These are phyloP conservation scores for Toxoplasma gondii DNA, from an alignment of 169 alveolate genomes.

Conservation along the genomic window DNA sequence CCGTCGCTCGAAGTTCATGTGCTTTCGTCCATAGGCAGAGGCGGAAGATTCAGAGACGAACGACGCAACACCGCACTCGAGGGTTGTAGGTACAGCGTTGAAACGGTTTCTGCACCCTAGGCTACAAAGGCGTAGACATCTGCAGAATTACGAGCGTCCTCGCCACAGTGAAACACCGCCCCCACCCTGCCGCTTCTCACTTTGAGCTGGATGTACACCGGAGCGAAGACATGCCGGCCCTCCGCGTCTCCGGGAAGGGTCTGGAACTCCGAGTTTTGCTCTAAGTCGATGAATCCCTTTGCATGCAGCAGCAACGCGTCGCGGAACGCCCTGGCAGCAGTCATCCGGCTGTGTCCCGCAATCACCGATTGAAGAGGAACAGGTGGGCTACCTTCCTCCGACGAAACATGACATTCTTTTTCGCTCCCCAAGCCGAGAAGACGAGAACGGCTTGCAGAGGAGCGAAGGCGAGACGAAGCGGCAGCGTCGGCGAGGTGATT, in stretches of 20 bases:
- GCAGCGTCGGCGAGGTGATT: not conserved
- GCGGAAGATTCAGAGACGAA: too few species aligned
- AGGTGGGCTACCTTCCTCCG: not conserved
- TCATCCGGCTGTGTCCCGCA: constrained; percentile 64
- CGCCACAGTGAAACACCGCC: not conserved
- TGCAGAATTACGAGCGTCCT: not conserved
- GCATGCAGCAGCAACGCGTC: constrained; percentile 60
- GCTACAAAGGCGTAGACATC: not conserved
- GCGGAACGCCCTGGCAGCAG: constrained; percentile 60
- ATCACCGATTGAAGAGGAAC: constrained; percentile 16
- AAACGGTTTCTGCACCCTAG: not conserved
- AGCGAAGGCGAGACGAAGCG: not conserved
- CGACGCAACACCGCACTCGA: too few species aligned
- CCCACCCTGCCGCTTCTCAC: not conserved
- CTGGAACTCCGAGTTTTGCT: not conserved
- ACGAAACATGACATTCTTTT: not conserved
- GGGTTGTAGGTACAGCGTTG: not conserved
- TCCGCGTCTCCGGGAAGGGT: not conserved
- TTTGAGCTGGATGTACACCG: not conserved
- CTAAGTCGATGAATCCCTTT: constrained; percentile 31
- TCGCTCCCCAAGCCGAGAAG: not conserved
- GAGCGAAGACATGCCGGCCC: not conserved
- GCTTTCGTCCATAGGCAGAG: too few species aligned
- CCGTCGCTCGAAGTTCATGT: too few species aligned
- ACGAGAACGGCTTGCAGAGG: not conserved